Evolutionary conservation across 2,329 filamentous ascomycete species (phyloP).

Genomic region (Xylariaceae sp.): DNA sequence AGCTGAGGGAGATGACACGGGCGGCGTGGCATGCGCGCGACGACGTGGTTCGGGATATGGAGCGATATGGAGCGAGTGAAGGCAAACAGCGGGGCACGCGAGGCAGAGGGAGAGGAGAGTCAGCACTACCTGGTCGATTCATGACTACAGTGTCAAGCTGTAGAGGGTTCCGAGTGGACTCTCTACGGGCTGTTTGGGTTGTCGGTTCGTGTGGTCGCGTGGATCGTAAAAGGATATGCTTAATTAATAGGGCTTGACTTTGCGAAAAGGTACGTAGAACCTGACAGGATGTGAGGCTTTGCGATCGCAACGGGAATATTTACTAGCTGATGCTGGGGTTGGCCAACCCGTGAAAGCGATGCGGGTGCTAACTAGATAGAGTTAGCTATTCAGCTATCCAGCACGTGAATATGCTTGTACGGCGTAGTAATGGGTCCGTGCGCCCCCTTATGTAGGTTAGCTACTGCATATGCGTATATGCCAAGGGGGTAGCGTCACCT

Average conservation of each 20-base stretch:
- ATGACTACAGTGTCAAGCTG: slow-evolving; percentile 43
- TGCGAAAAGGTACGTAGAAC: slow-evolving; percentile 20
- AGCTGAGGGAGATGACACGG: slow-evolving; percentile 14
- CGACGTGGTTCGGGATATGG: slow-evolving; percentile 26
- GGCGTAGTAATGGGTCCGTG: slow-evolving; percentile 7
- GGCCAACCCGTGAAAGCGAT: not conserved
- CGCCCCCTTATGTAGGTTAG: not conserved
- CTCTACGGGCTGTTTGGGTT: slow-evolving; percentile 5
- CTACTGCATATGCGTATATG: slow-evolving; percentile 6
- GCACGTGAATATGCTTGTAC: not conserved
- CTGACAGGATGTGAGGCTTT: slow-evolving; percentile 22
- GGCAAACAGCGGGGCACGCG: slow-evolving; percentile 36
- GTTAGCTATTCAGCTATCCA: slow-evolving; percentile 6
- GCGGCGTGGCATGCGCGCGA: slow-evolving; percentile 23
- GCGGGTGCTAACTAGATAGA: not conserved
- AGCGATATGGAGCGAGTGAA: slow-evolving; percentile 24
- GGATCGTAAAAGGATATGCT: slow-evolving; percentile 5
- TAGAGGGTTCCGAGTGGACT: slow-evolving; percentile 7
- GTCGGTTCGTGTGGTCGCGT: slow-evolving; percentile 8
- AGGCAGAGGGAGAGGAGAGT: slow-evolving; percentile 31
- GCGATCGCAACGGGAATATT: slow-evolving; percentile 29
- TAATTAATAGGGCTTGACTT: slow-evolving; percentile 17
- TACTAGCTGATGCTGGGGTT: slow-evolving; percentile 14
- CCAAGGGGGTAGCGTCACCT: slow-evolving; percentile 3
- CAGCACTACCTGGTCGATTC: slow-evolving; percentile 62